Evolutionary conservation across 1,284 basidiomycete genomes (phyloP).

Genomic region (Coniferiporia weirii): DNA sequence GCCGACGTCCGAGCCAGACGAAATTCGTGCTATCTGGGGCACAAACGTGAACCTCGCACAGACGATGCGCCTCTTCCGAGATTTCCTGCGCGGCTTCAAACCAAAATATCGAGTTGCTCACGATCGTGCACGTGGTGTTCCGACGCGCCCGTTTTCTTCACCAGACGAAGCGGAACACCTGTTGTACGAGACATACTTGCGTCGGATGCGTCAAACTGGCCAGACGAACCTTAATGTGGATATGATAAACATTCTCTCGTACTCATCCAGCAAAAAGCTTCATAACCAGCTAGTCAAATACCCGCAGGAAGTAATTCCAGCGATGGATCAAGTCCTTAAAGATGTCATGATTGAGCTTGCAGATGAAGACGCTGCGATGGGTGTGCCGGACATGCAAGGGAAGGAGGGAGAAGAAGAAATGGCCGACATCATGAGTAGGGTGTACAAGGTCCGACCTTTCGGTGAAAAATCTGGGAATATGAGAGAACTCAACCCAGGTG

Average conservation of each 20-base stretch:
- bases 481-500: slow-evolving; percentile 86
- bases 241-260: slow-evolving; percentile 83
- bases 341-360: slow-evolving; percentile 83
- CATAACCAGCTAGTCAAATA: slow-evolving; percentile 82
- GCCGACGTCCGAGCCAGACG: slow-evolving; percentile 66
- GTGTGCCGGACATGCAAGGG: slow-evolving; percentile 64
- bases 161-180: slow-evolving; percentile 66
- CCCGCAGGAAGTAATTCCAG: slow-evolving; percentile 94
- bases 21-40: slow-evolving; percentile 93
- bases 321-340: slow-evolving; percentile 94
- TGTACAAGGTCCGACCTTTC: slow-evolving; percentile 92
- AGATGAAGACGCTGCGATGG: slow-evolving; percentile 69
- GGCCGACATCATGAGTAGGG: slow-evolving; percentile 69
- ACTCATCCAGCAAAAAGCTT: slow-evolving; percentile 80
- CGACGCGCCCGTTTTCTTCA: slow-evolving; percentile 48
- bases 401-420: slow-evolving; percentile 74
- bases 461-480: slow-evolving; percentile 82
- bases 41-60: slow-evolving; percentile 90
- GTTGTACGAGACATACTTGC: slow-evolving; percentile 80
- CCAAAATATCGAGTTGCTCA: slow-evolving; percentile 83
- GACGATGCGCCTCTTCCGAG: slow-evolving; percentile 86
- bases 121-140: slow-evolving; percentile 62
- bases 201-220: slow-evolving; percentile 84
- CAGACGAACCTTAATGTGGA: slow-evolving; percentile 94
- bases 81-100: slow-evolving; percentile 90